Evolutionary conservation across 176 grass and related monocot species (phyloP).

Genomic region (bread wheat (Triticum aestivum)): DNA sequence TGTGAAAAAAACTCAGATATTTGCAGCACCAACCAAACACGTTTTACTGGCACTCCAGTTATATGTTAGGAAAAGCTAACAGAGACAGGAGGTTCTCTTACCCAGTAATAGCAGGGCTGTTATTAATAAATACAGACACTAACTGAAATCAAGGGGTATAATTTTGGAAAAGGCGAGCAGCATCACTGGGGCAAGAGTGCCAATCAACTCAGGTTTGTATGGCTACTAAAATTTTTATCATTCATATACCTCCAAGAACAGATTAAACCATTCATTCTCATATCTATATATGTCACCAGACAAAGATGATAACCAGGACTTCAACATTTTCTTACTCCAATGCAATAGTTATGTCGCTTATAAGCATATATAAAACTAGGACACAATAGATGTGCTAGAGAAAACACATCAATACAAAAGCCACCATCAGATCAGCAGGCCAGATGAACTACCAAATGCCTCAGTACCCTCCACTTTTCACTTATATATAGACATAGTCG

Average conservation of each 20-base stretch:
- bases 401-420: not conserved
- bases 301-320: not conserved
- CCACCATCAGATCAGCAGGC: constrained; percentile 4
- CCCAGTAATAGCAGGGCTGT: not conserved
- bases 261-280: not conserved
- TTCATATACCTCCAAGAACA: not conserved
- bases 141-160: not conserved
- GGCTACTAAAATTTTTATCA: not conserved
- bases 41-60: too few relatives aligned
- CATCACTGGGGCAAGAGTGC: not conserved
- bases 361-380: not conserved
- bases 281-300: not conserved
- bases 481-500: constrained; percentile 34
- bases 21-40: too few relatives aligned
- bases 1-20: too few relatives aligned
- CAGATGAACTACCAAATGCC: not conserved
- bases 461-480: not conserved
- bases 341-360: too few relatives aligned
- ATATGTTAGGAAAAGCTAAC: not conserved
- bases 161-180: not conserved
- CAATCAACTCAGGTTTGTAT: not conserved
- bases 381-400: not conserved
- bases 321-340: not conserved
- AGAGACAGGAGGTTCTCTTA: not conserved
- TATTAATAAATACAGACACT: not conserved